Percentiles rank a stretch among this genome's conserved stretches.
Evolutionary conservation across 257 asterid genomes (phyloP).

Genomic region (Voacanga thouarsii): DNA sequence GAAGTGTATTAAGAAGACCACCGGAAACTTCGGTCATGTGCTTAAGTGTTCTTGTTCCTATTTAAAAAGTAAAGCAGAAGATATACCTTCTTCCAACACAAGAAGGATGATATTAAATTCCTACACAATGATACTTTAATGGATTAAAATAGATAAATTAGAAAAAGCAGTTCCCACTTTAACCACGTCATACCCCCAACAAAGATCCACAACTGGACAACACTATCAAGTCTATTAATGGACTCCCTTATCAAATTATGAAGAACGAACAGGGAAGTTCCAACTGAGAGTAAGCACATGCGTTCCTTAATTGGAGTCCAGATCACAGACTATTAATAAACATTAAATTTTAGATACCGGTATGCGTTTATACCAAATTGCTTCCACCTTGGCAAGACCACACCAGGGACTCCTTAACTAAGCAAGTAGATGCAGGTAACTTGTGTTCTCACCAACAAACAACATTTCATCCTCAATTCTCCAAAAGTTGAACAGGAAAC

Average conservation of each 20-base stretch:
- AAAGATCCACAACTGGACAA: constrained; percentile 6
- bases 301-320: not conserved
- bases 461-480: not conserved
- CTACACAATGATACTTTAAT: not conserved
- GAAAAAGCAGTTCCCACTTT: not conserved
- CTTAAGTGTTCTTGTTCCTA: not conserved
- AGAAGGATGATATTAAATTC: not conserved
- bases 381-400: not conserved
- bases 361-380: not conserved
- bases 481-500: not conserved
- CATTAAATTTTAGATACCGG: not conserved
- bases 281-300: not conserved
- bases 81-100: constrained; percentile 6
- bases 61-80: constrained; percentile 12
- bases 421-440: not conserved
- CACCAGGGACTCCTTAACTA: not conserved
- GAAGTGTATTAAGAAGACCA: constrained; percentile 1
- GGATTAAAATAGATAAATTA: not conserved
- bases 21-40: constrained; percentile 8
- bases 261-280: not conserved
- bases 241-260: not conserved
- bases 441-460: not conserved
- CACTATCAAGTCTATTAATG: not conserved
- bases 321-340: not conserved
- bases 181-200: not conserved